Evolutionary conservation across 2,329 filamentous ascomycete genomes (phyloP), one percentile per base, ranked within the genome.

Genomic region (Sclerotinia subarctica): DNA sequence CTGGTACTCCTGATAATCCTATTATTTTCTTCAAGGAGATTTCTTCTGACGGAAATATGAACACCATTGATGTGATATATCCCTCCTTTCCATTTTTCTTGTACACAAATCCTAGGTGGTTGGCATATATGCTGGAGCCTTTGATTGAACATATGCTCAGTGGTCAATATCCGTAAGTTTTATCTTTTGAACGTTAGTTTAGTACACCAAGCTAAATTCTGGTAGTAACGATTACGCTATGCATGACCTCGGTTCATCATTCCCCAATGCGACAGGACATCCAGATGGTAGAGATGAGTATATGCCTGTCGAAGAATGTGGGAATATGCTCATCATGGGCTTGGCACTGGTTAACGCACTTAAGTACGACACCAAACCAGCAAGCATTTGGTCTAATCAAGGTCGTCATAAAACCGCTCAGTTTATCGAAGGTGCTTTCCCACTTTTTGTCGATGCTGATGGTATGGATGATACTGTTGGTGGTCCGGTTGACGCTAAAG

Each of bases 51-150:
- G 92, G 92, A 5, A 94, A 96, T 74, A 89, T 89, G 78, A 92
- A 95, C 76, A 95, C 92, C 0, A 90, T 95, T 15, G 91, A 94
- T 79, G 91, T 96, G 68, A 94, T 96, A 73, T 95, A 93, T 81
- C 92, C 92, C 0, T 85, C 91, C 0, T 94, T 93, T 78, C 91
- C 92, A 0, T 95, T 94, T 82, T 94, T 94, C 81, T 78, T 94
- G 26, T 95, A 94, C 76, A 93, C 91, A 24, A 93, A 94, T 73
- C 92, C 92, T 2, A 83, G 86, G 69, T 94, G 91, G 91, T 81
- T 94, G 68, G 90, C 88, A 1, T 94, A 94, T 75, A 82, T 94
- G 3, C 81, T 95, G 5, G 91, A 94, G 77, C 92, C 92, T 7
- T 81, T 94, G 32, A 84, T 95, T 64, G 92, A 95, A 78, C 90